A percentile compares a stretch with the other conserved stretches of the same genome.
phyloP scores from a whole-genome alignment of 306 rosid genomes.

The Pterocarpus santalinus region DNA sequence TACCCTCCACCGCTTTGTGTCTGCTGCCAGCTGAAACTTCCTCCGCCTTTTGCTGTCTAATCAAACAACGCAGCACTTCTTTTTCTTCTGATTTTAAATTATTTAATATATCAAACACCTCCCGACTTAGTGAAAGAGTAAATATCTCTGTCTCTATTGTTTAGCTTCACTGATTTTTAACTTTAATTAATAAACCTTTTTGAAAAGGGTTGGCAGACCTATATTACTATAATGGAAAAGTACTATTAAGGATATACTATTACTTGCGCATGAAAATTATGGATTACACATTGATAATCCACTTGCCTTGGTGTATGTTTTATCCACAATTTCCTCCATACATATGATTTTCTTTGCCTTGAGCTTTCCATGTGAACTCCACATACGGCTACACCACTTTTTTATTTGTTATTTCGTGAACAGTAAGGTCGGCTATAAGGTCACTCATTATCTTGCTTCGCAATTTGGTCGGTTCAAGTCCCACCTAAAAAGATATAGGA shows the following conservation, averaged over 20 bases:
- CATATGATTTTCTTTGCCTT: neutral
- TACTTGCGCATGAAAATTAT: constrained; percentile 17
- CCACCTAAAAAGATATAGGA: constrained; percentile 20
- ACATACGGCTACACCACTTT: constrained; percentile 17
- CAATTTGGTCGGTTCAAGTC: constrained; percentile 39
- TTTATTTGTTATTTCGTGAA: constrained; percentile 12
- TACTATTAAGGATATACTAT: neutral
- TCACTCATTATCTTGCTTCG: constrained; percentile 23
- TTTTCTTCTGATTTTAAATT: neutral
- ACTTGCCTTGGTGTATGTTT: constrained; percentile 27
- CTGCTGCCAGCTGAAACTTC: neutral
- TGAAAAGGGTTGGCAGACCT: neutral
- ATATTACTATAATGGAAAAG: constrained; percentile 7
- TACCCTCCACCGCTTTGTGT: neutral
- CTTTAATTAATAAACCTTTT: neutral
- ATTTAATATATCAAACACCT: neutral
- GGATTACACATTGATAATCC: constrained; percentile 6
- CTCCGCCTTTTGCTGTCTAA: constrained; percentile 5
- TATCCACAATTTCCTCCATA: constrained; percentile 7
- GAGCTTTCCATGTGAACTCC: constrained; percentile 39
- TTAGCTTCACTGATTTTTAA: neutral
- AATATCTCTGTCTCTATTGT: neutral
- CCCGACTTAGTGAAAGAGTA: neutral
- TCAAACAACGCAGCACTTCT: neutral
- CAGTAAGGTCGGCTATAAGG: constrained; percentile 17